Base-by-base conservation (phyloP, 2,329 filamentous ascomycete genomes). In the Xylariaceae sp. region DNA sequence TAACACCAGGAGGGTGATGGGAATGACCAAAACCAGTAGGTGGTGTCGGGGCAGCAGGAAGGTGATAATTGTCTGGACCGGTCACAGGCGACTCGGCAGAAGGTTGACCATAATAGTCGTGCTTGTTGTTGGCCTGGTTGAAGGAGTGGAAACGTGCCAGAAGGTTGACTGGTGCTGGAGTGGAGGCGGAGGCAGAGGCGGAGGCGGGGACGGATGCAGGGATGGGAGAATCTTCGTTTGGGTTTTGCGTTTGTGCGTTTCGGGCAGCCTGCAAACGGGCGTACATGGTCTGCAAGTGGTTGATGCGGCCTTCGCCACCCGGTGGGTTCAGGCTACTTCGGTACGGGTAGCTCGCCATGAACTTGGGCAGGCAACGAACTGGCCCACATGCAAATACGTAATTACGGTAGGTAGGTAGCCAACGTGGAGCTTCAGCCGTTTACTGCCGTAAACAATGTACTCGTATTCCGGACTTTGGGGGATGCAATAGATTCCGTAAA, bases 31-130 rank as follows among this genome's bases (percentile, higher is more conserved):
- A 78, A 53, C 70, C 71, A 59, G 67, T 68, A 15, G 73, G 71
- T 2, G 77, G 77, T n/a, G 77, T 77, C n/a, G 77, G 77, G n/a
- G 76, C 76, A 34, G 76, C 76, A 30, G 76, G 76, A 55, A 75
- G 73, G n/a, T 74, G 68, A 55, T 76, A 75, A 51, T 71, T 69
- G 62, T 72, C 70, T 45, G 67, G 55, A 54, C 64, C 66, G 13
- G 65, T 59, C 15, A 66, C 63, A 66, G 71, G 69, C 45, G 71
- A 72, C 35, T 72, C 70, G 15, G 64, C 50, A 53, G 60, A 62
- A 39, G 64, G 66, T 55, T 67, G 67, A 55, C 67, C 65, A 57
- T 72, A 72, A 62, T 70, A 71, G 17, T 66, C 65, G 30, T 71
- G 68, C n/a, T 65, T 63, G 45, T 66, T 67, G 54, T 63, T 55